phyloP scores from a whole-genome alignment of 805 yeast species.

The Saccharomycopsis amapae region DNA sequence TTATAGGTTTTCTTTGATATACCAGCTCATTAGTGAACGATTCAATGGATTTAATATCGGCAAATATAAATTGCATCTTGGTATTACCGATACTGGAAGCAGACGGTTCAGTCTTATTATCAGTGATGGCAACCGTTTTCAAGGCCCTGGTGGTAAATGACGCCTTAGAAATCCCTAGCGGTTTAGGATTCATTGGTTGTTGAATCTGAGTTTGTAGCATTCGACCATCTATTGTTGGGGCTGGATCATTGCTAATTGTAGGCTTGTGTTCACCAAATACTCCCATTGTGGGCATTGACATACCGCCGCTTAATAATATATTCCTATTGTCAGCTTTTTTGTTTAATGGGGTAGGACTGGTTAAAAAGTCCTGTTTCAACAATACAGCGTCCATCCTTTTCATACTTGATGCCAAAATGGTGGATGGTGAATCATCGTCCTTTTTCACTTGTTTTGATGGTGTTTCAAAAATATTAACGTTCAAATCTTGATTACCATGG shows the following conservation, averaged over 20 bases:
- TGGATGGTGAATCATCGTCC: conserved; percentile 14
- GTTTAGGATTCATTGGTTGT: neutral
- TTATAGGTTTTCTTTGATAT: neutral
- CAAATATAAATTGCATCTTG: conserved; percentile 15
- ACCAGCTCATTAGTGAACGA: neutral
- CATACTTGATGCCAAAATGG: conserved; percentile 14
- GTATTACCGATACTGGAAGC: neutral
- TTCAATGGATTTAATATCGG: conserved; percentile 14
- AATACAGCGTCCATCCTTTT: neutral
- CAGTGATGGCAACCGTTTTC: neutral
- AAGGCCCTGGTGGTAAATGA: neutral
- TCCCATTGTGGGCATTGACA: conserved; percentile 16
- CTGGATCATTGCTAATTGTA: neutral
- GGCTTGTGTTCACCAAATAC: conserved; percentile 16
- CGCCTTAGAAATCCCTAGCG: too few species aligned
- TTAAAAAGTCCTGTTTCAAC: neutral
- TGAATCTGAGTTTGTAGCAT: neutral
- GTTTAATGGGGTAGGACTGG: conserved; percentile 13
- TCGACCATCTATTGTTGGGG: neutral
- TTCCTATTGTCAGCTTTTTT: neutral
- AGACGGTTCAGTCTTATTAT: neutral
- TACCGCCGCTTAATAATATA: neutral
- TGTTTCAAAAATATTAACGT: conserved; percentile 6
- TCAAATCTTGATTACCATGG: too few species aligned
- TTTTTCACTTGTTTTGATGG: conserved; percentile 11